Base-by-base conservation (phyloP, 257 asterid species). In the Paulownia fortunei region DNA sequence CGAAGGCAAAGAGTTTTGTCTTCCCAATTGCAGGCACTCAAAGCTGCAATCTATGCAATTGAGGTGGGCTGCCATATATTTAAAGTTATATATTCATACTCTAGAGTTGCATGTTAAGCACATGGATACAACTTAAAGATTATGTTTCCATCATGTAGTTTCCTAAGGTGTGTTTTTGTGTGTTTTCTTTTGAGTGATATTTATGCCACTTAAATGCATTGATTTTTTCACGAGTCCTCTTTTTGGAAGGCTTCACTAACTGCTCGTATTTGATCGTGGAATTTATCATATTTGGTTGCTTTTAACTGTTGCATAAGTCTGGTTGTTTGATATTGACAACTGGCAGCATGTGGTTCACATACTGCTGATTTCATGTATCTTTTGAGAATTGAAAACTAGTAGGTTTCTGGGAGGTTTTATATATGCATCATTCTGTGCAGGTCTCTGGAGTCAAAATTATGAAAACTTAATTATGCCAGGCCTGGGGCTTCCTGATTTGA, bases 21-120 rank as follows among this genome's bases (percentile, higher is more conserved):
- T 26, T 86, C 97, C 65, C 97, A 90, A 71, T 77, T 96, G 88
- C 99, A 96, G 82, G 89, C 95, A 49, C 95, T 96, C 78, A 96
- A 96, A 89, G 99, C 99, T 80, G 98, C 98, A 81, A 84, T 88
- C 61, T 88, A 85, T 86, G 97, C 98, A 56, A 89, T 96, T 81
- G 99, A 96, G 97, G 99, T 93, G 67, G 58, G 83, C 27, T 82
- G 60, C 74, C 51, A n/a, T 76, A 75, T 42, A 67, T 51, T 51
- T 54, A 32, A 73, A 30, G 32, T 76, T 18, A 21, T 70, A 24
- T 77, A 23, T 30, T 61, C 71, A 5, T 47, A 26, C 15, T 34
- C 26, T 61, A 32, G 11, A 3, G 49, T 59, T 78, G 73, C 63
- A 65, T 2, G 39, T 76, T 27, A 64, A 34, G 44, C 18, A 6